Percentiles rank a stretch among this genome's conserved stretches.
These are phyloP conservation scores for Amaranthus cruentus DNA, from an alignment of 148 eudicot species.

Conservation along the genomic window DNA sequence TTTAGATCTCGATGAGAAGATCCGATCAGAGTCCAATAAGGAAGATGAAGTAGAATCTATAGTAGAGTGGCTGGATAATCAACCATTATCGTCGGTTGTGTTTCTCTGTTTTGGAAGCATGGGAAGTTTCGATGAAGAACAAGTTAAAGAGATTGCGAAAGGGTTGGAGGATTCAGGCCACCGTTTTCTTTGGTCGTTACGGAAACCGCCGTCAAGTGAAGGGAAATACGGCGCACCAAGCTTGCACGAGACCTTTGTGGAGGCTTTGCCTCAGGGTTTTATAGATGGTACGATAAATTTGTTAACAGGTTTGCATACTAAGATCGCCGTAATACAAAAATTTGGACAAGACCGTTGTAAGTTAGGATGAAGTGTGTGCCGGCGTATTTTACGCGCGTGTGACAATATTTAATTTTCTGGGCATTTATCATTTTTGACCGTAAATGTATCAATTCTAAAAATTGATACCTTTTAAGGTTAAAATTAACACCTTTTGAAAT, in stretches of 20 bases:
- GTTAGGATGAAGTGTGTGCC: too few relatives aligned
- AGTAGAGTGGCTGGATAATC: constrained; percentile 45
- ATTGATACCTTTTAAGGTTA: too few relatives aligned
- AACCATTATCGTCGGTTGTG: constrained; percentile 42
- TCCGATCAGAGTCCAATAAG: background rate
- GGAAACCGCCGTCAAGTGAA: background rate
- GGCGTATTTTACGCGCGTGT: too few relatives aligned
- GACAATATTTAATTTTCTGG: too few relatives aligned
- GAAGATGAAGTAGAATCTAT: constrained; percentile 13
- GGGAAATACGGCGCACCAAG: background rate
- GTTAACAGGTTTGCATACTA: too few relatives aligned
- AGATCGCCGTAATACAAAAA: too few relatives aligned
- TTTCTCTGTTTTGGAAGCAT: constrained; percentile 61
- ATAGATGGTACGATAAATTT: constrained; percentile 1
- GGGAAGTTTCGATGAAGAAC: constrained; percentile 37
- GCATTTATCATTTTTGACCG: too few relatives aligned
- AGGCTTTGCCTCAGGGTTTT: constrained; percentile 34
- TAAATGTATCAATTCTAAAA: too few relatives aligned
- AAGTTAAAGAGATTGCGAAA: constrained; percentile 47
- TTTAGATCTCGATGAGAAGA: constrained; percentile 19
- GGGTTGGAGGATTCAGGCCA: constrained; percentile 40
- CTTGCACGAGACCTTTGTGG: background rate
- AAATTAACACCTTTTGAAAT: too few relatives aligned
- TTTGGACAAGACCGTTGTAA: too few relatives aligned
- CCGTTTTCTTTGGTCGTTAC: constrained; percentile 39